Evolutionary conservation across 805 yeast species (phyloP).

Genomic region (Candida maesae): DNA sequence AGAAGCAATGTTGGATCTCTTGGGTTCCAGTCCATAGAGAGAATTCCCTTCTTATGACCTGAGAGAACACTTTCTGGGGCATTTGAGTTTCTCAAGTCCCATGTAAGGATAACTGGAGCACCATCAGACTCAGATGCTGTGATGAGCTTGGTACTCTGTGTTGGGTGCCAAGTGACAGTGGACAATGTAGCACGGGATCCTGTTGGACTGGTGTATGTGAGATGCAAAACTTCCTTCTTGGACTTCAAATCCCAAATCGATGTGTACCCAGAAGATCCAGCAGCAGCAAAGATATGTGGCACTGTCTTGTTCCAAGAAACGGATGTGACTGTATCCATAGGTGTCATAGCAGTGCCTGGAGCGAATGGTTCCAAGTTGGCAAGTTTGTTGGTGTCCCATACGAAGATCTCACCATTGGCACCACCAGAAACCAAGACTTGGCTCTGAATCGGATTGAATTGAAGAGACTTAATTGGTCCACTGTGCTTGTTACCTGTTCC

Average conservation of each 20-base stretch:
- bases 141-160: slow-evolving; percentile 75
- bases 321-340: slow-evolving; percentile 74
- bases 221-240: slow-evolving; percentile 82
- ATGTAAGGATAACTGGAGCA: slow-evolving; percentile 74
- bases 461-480: slow-evolving; percentile 66
- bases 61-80: slow-evolving; percentile 75
- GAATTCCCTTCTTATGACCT: slow-evolving; percentile 86
- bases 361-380: slow-evolving; percentile 44
- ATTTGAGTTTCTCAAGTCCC: slow-evolving; percentile 93
- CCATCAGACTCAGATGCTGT: slow-evolving; percentile 85
- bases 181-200: slow-evolving; percentile 64
- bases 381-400: slow-evolving; percentile 81
- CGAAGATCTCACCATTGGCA: slow-evolving; percentile 77
- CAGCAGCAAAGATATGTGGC: slow-evolving; percentile 84
- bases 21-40: slow-evolving; percentile 90
- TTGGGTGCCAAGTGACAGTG: slow-evolving; percentile 93
- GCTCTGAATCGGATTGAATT: slow-evolving; percentile 70
- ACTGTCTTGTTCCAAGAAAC: slow-evolving; percentile 87
- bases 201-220: slow-evolving; percentile 57
- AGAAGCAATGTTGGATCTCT: slow-evolving; percentile 75
- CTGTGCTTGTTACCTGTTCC: slow-evolving; percentile 57
- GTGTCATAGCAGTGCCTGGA: slow-evolving; percentile 78
- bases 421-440: slow-evolving; percentile 85
- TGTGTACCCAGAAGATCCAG: slow-evolving; percentile 80
- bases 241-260: slow-evolving; percentile 93